phyloP scores from a whole-genome alignment of 2,329 filamentous ascomycete genomes.

The Fusarium compactum region DNA sequence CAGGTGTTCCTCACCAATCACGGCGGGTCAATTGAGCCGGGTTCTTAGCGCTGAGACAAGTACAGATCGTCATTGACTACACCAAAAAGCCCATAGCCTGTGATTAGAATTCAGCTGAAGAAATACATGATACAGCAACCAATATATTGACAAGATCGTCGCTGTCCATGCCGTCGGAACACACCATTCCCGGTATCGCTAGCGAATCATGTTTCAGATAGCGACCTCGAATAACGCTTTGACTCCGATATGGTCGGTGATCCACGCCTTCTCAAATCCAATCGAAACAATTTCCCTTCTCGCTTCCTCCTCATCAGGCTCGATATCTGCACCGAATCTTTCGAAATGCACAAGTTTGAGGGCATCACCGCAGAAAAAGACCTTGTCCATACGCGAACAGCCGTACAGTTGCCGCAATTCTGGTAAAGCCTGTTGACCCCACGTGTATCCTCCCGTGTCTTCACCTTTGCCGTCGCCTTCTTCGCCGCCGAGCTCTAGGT shows the following conservation, averaged over 20 bases:
- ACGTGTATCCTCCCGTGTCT: conserved; percentile 62
- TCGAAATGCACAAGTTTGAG: conserved; percentile 51
- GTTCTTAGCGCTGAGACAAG: background rate
- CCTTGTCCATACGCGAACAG: conserved; percentile 65
- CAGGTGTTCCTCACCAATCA: background rate
- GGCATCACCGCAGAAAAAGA: conserved; percentile 58
- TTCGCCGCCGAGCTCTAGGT: conserved; percentile 61
- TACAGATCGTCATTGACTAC: background rate
- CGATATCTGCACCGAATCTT: conserved; percentile 61
- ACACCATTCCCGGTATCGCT: background rate
- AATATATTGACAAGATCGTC: background rate
- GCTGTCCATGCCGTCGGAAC: background rate
- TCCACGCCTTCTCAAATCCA: conserved; percentile 20
- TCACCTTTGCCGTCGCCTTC: conserved; percentile 57
- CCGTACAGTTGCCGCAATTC: conserved; percentile 59
- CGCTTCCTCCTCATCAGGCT: background rate
- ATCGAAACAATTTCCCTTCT: conserved; percentile 10
- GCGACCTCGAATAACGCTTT: conserved; percentile 7
- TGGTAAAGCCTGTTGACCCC: conserved; percentile 65
- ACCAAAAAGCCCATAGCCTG: background rate
- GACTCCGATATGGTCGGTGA: conserved; percentile 23
- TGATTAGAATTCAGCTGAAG: background rate
- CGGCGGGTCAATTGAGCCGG: background rate
- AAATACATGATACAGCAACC: background rate
- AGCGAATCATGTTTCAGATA: background rate